Evolutionary conservation across 1,139 yeast genomes (phyloP), one percentile per base, ranked within the genome.

Genomic region (Debaryomycetaceae sp.): DNA sequence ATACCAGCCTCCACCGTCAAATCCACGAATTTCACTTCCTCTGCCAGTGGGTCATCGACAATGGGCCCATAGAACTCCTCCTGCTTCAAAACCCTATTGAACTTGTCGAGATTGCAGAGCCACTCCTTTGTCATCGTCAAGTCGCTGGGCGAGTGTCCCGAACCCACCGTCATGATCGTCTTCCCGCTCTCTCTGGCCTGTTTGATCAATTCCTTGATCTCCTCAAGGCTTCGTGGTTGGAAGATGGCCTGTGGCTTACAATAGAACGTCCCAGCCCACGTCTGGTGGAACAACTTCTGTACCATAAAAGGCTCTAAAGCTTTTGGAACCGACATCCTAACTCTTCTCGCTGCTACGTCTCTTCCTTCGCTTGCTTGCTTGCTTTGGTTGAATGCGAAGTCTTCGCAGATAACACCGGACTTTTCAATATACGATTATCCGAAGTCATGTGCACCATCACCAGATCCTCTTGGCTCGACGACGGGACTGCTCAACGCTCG

Each of bases 121-220:
- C 97, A 91, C 47, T 88, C 95, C 29, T 68, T 67, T 2, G 97
- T 87, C 86, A 90, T 86, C 42, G 97, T 89, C 66, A 93, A 68
- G 58, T 84, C 91, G 40, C 95, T 86, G 0, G 99, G 99, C 6
- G 98, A 90, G 61, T 93, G 98, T 31, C 97, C 97, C 0, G 96
- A 83, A 0, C 99, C 99, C 6, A 88, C 93, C 2, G 89, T 81
- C 76, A 88, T 85, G 47, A 93, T 69, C 14, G 96, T 87, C 53
- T 81, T 84, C 17, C 75, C 72, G 35, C 71, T 60, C 42, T 68
- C 58, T 39, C 78, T 70, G 5, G 98, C 99, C 46, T 75, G 75
- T 39, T 76, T 69, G 38, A 93, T 87, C 45, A 91, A 71, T 35
- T 68, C 72, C 45, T 72, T 69, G 40, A 90, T 81, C 55, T 89